These are phyloP conservation scores for Pseudozyma flocculosa DNA, from an alignment of 1,284 basidiomycete species.

Conservation along the genomic window DNA sequence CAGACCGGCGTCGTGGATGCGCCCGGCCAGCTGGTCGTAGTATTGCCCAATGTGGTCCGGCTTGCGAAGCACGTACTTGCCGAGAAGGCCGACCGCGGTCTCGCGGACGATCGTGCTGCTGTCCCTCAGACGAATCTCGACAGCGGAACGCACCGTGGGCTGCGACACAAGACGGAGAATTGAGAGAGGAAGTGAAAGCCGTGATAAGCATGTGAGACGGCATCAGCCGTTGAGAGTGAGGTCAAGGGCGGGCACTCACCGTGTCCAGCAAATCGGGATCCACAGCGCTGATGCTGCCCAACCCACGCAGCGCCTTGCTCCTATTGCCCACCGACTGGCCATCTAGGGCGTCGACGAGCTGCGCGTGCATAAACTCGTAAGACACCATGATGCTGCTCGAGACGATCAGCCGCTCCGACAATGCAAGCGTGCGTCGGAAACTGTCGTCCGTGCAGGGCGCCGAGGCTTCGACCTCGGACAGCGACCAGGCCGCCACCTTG, in stretches of 20 bases:
- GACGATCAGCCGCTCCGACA: conserved; percentile 29
- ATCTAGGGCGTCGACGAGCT: conserved; percentile 38
- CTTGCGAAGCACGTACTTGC: conserved; percentile 86
- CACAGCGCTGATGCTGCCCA: conserved; percentile 39
- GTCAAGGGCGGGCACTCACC: no score
- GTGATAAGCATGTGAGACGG: no score
- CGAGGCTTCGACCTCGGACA: conserved; percentile 10
- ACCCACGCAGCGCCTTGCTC: conserved; percentile 43
- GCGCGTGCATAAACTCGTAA: conserved; percentile 19
- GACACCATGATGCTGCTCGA: conserved; percentile 39
- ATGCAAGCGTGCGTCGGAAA: conserved; percentile 4
- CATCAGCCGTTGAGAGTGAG: no score
- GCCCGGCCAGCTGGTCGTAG: conserved; percentile 78
- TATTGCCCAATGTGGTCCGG: conserved; percentile 81
- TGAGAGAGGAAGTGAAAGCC: no score
- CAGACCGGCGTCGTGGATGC: conserved; percentile 88
- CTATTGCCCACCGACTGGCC: conserved; percentile 45
- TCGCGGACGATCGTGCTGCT: conserved; percentile 90
- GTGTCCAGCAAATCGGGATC: conserved; percentile 37
- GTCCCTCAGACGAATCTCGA: conserved; percentile 85
- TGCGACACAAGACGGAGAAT: conserved; percentile 1
- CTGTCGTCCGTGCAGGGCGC: conserved; percentile 3
- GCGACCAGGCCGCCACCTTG: background rate
- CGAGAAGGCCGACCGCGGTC: conserved; percentile 89
- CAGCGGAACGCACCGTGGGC: conserved; percentile 59